Percentiles rank a stretch among this genome's conserved stretches.
These are phyloP conservation scores for Citeromyces matritensis DNA, from an alignment of 805 yeast genomes.

Conservation along the genomic window DNA sequence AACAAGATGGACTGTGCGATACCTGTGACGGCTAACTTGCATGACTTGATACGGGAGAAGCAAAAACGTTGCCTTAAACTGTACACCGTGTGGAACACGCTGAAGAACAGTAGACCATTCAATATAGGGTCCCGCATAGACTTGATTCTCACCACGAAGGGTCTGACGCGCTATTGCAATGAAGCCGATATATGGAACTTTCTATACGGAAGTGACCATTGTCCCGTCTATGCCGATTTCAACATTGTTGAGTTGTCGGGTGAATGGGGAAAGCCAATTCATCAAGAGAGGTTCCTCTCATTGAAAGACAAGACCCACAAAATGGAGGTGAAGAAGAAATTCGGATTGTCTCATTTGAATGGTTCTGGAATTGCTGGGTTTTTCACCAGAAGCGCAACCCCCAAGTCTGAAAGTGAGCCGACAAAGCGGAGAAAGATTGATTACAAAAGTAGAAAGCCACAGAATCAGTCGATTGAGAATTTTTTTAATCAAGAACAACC, in stretches of 20 bases:
- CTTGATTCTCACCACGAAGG: constrained; percentile 38
- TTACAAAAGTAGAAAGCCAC: constrained; percentile 2
- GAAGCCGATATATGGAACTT: constrained; percentile 50
- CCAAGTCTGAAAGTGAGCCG: too few species aligned
- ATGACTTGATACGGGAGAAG: constrained; percentile 41
- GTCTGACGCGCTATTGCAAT: constrained; percentile 15
- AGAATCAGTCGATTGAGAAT: constrained; percentile 1
- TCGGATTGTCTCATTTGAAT: too few species aligned
- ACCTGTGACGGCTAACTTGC: constrained; percentile 20
- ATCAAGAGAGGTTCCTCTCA: constrained; percentile 1
- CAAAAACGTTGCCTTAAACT: constrained; percentile 46
- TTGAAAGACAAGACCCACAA: constrained; percentile 12
- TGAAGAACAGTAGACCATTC: constrained; percentile 58
- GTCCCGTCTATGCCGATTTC: constrained; percentile 75
- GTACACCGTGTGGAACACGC: constrained; percentile 90
- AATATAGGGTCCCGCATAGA: constrained; percentile 88
- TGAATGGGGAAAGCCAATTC: background rate
- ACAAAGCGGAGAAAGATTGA: background rate
- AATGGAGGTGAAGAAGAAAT: too few species aligned
- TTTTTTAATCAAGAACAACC: background rate
- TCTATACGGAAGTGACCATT: constrained; percentile 83
- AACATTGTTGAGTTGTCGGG: constrained; percentile 7
- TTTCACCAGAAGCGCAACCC: too few species aligned
- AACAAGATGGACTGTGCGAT: too few species aligned
- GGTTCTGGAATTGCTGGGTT: too few species aligned